phyloP scores from a whole-genome alignment of 1,139 yeast species.

The Scheffersomyces illinoinensis region DNA sequence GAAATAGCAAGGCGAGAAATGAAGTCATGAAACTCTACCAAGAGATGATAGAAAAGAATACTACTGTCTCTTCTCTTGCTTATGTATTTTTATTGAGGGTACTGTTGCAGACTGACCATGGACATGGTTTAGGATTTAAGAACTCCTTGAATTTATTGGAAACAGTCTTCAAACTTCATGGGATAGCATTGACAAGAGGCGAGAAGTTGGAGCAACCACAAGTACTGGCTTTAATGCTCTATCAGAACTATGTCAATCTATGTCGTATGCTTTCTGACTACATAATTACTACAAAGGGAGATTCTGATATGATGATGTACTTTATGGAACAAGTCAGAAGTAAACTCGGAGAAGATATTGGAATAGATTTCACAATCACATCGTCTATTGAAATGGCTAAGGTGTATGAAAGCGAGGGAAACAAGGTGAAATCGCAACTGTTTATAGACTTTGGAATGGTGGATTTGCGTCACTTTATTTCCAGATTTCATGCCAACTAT shows the following conservation, averaged over 20 bases:
- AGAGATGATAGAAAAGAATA: constrained; percentile 35
- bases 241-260: constrained; percentile 18
- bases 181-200: constrained; percentile 17
- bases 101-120: constrained; percentile 20
- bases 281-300: constrained; percentile 20
- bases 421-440: constrained; percentile 20
- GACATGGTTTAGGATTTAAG: constrained; percentile 2
- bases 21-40: constrained; percentile 37
- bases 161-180: constrained; percentile 36
- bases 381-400: constrained; percentile 31
- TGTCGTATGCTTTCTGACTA: constrained; percentile 28
- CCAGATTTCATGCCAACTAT: constrained; percentile 14
- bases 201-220: constrained; percentile 7
- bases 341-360: constrained; percentile 21
- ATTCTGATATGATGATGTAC: constrained; percentile 25
- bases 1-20: constrained; percentile 28
- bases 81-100: constrained; percentile 45
- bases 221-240: constrained; percentile 10
- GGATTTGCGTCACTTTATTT: constrained; percentile 21
- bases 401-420: constrained; percentile 25
- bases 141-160: constrained; percentile 32
- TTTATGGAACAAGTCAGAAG: constrained; percentile 30
- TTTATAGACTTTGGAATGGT: constrained; percentile 26
- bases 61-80: constrained; percentile 34
- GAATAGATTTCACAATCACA: constrained; percentile 25